Evolutionary conservation across 1,284 basidiomycete genomes (phyloP), one percentile per base, ranked within the genome.

Genomic region (Cryptococcus sp.): DNA sequence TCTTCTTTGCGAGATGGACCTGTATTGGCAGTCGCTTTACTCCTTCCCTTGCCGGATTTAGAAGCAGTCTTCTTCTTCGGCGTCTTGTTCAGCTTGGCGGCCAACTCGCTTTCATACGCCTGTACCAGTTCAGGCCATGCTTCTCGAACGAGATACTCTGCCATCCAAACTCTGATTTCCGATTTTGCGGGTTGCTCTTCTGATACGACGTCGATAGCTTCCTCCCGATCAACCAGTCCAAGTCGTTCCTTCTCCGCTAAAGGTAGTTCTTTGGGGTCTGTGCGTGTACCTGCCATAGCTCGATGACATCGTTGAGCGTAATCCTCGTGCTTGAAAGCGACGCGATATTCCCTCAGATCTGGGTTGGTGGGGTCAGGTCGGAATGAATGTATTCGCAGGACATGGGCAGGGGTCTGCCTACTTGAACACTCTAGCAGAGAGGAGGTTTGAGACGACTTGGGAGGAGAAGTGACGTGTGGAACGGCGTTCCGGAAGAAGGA

Each of bases 281-380:
- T 34, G 3, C 71, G 54, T 7, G 46, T 72, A 66, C 74, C 80
- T 1, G 55, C 37, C 76, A 79, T 79, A 0, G 65, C 66, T 5
- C 29, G 52, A 1, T 65, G 69, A 47, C 68, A 69, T 2, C 71
- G 61, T 2, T 57, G 40, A 7, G 62, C 59, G 57, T 69, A 74
- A 0, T 44, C 20, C 11, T 57, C 52, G 11, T 63, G 64, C 6
- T 62, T 46, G 55, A 68, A 77, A 3, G 66, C 64, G 10, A 79
- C 50, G 0, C 77, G 67, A 39, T 72, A 73, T 52, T 78, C 77
- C 0, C 46, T 62, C 39, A 70, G 52, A 10, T 65, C 61, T 13
- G 59, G 47, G 46, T 65, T 68, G 8, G 64, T 68, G 0, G 74
- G 71, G 50, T 75, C 70, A 0, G 52, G 38, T 20, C 75, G 63